These are phyloP conservation scores for Ogataea angusta DNA, from an alignment of 805 yeast species.

Conservation along the genomic window DNA sequence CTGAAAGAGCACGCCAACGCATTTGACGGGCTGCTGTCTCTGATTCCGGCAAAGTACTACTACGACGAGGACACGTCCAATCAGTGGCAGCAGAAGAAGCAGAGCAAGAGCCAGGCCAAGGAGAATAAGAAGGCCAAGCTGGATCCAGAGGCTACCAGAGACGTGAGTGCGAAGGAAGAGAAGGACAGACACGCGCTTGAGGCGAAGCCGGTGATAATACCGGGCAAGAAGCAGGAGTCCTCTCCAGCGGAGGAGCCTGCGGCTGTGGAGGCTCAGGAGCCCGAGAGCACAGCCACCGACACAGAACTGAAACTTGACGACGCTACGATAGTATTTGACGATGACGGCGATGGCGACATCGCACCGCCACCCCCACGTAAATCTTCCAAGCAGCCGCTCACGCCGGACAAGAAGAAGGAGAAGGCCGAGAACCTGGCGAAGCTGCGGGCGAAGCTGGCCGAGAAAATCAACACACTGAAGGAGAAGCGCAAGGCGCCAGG, in stretches of 20 bases:
- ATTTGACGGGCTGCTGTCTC: slow-evolving; percentile 81
- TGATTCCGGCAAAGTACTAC: slow-evolving; percentile 92
- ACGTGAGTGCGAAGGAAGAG: slow-evolving; percentile 57
- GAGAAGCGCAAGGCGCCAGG: slow-evolving; percentile 93
- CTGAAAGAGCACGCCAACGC: slow-evolving; percentile 75
- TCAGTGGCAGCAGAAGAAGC: slow-evolving; percentile 88
- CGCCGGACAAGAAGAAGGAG: slow-evolving; percentile 48
- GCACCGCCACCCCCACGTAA: slow-evolving; percentile 1
- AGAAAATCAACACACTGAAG: slow-evolving; percentile 63
- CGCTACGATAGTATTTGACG: slow-evolving; percentile 47
- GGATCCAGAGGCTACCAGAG: slow-evolving; percentile 57
- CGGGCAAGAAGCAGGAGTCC: slow-evolving; percentile 23
- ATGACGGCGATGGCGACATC: slow-evolving; percentile 57
- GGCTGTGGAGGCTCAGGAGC: background rate
- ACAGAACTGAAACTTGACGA: background rate
- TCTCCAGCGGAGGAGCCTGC: slow-evolving; percentile 2
- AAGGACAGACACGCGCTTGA: slow-evolving; percentile 49
- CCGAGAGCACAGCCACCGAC: background rate
- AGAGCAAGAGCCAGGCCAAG: slow-evolving; percentile 59
- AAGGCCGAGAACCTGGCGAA: slow-evolving; percentile 57
- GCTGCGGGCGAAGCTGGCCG: slow-evolving; percentile 75
- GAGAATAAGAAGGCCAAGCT: slow-evolving; percentile 66
- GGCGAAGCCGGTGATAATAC: slow-evolving; percentile 48
- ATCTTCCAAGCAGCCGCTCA: slow-evolving; percentile 27
- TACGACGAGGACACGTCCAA: slow-evolving; percentile 86